phyloP scores from a whole-genome alignment of 495 filamentous ascomycete genomes.

The Margaritispora aquatica region DNA sequence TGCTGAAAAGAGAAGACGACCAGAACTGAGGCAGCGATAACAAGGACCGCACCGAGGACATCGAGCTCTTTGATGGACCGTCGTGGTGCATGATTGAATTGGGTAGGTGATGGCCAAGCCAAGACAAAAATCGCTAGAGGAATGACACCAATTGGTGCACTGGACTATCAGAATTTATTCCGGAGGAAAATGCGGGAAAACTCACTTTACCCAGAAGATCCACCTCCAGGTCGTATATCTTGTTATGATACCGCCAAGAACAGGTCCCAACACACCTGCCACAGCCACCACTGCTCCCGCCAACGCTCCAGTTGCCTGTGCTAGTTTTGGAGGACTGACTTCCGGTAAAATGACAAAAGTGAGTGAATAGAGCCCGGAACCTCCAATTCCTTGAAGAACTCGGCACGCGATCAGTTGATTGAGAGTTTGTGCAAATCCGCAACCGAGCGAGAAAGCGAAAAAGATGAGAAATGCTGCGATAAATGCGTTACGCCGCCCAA shows the following conservation, averaged over 20 bases:
- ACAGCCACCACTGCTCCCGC: constrained; percentile 30
- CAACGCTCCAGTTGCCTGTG: constrained; percentile 31
- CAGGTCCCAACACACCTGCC: constrained; percentile 36
- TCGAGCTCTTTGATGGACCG: constrained; percentile 42
- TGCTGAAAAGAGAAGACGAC: constrained; percentile 55
- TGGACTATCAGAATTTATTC: constrained; percentile 9
- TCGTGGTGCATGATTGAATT: constrained; percentile 7
- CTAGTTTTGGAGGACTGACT: constrained; percentile 33
- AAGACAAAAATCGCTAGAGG: constrained; percentile 16
- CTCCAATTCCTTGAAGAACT: constrained; percentile 38
- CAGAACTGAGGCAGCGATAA: constrained; percentile 48
- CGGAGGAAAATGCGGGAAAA: constrained; percentile 23
- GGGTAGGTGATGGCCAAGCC: constrained; percentile 15
- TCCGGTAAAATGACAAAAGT: constrained; percentile 47
- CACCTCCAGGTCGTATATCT: constrained; percentile 42
- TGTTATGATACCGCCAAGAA: constrained; percentile 40
- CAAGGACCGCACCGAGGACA: constrained; percentile 47
- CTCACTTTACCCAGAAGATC: constrained; percentile 45
- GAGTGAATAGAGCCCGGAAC: constrained; percentile 40
- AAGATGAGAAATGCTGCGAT: constrained; percentile 43
- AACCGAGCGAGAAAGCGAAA: constrained; percentile 46
- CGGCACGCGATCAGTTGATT: constrained; percentile 38
- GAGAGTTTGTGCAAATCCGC: constrained; percentile 39
- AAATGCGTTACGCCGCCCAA: constrained; percentile 44
- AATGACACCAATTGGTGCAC: constrained; percentile 13